Base-by-base conservation (phyloP, 116 monocot species). In the Iris pallida region DNA sequence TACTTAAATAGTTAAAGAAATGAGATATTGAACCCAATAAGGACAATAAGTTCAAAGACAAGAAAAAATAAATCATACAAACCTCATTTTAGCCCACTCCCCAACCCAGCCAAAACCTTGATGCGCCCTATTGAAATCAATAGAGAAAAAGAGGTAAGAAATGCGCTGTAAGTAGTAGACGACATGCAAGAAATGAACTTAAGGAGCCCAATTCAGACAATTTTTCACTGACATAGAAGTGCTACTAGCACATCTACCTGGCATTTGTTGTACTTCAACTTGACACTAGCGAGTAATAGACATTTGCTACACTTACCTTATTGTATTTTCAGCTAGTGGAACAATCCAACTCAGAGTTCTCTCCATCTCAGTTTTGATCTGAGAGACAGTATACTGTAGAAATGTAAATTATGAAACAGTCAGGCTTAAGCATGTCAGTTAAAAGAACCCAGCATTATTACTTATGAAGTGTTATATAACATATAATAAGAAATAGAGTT, bases 51-150 rank as follows among this genome's bases (percentile, higher is more conserved):
- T 1, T 2, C 20, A 5, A 6, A 52, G 20, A 16, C n/a, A 14
- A 53, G 46, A 20, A 65, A 68, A 55, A 19, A 20, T 30, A 12
- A 68, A 51, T 44, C 41, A 55, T 59, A 79, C 89, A 71, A 46
- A 89, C 93, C 93, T 71, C 45, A 78, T 72, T 58, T 84, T 93
- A 45, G 93, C 93, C 93, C 93, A 93, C 57, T 93, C 93, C 58
- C 93, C 93, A 61, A 93, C 86, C 86, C 93, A 93, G 64, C 93
- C 93, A 78, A 93, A 93, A 66, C 93, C 93, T 76, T 93, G 93
- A 78, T 93, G 89, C 60, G 79, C 81, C 68, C 93, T 93, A 82
- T 56, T 43, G 55, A 15, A 47, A 45, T 20, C 9, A 59, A 54
- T 7, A 41, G 11, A 67, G 11, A 53, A 56, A 4, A 11, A 49